Base-by-base conservation (phyloP, 2,329 filamentous ascomycete genomes). In the Cladosporium sphaerospermum region DNA sequence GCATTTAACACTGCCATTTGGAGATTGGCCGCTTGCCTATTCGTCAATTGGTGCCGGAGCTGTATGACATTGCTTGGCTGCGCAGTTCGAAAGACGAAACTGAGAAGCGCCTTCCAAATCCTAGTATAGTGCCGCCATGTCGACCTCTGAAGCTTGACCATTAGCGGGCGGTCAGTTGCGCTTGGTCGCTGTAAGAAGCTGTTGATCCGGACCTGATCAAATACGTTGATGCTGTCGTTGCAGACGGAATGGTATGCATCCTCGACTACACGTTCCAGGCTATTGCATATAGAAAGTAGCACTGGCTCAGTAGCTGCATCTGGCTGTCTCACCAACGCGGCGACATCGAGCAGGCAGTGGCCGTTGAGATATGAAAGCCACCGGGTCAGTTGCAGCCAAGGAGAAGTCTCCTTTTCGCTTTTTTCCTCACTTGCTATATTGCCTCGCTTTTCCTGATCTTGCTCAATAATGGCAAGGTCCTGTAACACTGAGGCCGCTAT, bases 71-170 rank as follows among this genome's bases (percentile, higher is more conserved):
- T n/a, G 19, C 14, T 23, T 10, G 28, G 34, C 40, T 39, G 45
- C 11, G 48, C 57, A 1, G 53, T 55, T 0, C 55, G 54, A 45
- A 40, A 55, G 9, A 54, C 47, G 32, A 61, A 61, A 43, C 43
- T 58, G 5, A 61, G 50, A 18, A 61, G 56, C 11, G 48, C 31
- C 46, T 59, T 59, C 57, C 47, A 61, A 9, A 57, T n/a, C 33
- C 36, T 13, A 18, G 56, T 59, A 14, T 59, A 59, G 9, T n/a
- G 33, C 5, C 54, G 51, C 31, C 42, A 61, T 1, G 54, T 57
- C 4, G 31, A 39, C 23, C 55, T 61, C 31, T 50, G 23, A 1
- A 60, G 52, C 23, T 60, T 59, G 18, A 61, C 39, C 50, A 58
- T 56, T 11, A 55, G 31, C 8, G 55, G 36, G 18, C 53, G 56